Conservation (phyloP, 805 yeast species). For the Monosporozyma solicola region DNA sequence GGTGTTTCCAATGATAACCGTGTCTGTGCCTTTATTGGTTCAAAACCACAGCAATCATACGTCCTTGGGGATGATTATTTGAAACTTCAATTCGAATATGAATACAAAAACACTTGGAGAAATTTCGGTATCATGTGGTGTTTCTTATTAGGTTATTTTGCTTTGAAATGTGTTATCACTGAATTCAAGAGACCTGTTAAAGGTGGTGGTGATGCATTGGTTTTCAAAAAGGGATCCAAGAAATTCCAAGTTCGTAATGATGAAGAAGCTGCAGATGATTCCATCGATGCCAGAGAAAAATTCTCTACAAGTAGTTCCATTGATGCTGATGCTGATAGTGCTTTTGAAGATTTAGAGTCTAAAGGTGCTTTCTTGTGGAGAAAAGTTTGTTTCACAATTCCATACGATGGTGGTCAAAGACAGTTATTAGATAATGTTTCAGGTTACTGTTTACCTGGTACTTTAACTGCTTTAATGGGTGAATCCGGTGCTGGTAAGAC, state of each 20-base stretch:
- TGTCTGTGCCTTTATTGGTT: conserved; percentile 56
- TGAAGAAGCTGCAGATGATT: conserved; percentile 14
- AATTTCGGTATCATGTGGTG: conserved; percentile 62
- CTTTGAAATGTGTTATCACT: conserved; percentile 16
- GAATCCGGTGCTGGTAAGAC: conserved; percentile 75
- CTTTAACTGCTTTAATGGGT: conserved; percentile 65
- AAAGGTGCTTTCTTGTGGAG: conserved; percentile 59
- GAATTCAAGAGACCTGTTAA: conserved; percentile 19
- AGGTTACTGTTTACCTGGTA: conserved; percentile 73
- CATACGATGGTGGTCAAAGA: conserved; percentile 47
- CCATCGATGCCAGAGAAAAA: conserved; percentile 10
- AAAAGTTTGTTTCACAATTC: conserved; percentile 57
- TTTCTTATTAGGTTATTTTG: conserved; percentile 24
- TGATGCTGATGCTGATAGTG: conserved; percentile 3
- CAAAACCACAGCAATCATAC: conserved; percentile 41
- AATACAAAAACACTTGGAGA: conserved; percentile 64
- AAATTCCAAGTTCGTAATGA: conserved; percentile 6
- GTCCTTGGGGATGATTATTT: conserved; percentile 59
- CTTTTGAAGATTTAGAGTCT: conserved; percentile 23
- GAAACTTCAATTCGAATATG: conserved; percentile 39
- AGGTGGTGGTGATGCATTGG: conserved; percentile 32
- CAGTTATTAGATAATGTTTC: conserved; percentile 51
- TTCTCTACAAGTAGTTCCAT: conserved; percentile 5
- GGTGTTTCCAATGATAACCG: conserved; percentile 28
- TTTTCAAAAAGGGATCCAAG: conserved; percentile 45